Evolutionary conservation across 257 asterid species (phyloP).

Genomic region (Lycium barbarum): DNA sequence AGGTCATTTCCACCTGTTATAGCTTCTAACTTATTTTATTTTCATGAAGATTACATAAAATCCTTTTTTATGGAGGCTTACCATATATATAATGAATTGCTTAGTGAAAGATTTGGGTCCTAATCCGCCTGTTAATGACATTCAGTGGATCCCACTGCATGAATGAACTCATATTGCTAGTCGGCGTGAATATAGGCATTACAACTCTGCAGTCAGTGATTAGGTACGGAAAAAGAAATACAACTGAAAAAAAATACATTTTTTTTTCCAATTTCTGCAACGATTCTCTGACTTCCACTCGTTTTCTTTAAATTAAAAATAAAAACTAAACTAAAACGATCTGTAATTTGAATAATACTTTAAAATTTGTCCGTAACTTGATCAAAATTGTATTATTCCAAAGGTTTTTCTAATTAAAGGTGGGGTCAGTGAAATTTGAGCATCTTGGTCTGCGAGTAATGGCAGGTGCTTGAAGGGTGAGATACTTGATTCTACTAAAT

Average conservation of each 20-base stretch:
- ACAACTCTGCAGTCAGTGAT: conserved; percentile 31
- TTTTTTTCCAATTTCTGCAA: neutral
- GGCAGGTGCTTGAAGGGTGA: neutral
- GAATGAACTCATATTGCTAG: neutral
- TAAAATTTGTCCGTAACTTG: neutral
- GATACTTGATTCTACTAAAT: too few relatives aligned
- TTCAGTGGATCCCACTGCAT: conserved; percentile 29
- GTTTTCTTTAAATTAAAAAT: neutral
- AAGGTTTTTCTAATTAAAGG: neutral
- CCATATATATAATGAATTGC: neutral
- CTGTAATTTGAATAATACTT: neutral
- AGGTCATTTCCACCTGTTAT: too few relatives aligned
- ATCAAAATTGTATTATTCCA: neutral
- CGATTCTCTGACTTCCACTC: neutral
- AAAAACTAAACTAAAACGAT: neutral
- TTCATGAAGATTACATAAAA: too few relatives aligned
- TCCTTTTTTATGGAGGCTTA: too few relatives aligned
- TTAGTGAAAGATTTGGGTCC: neutral
- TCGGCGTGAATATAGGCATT: conserved; percentile 27
- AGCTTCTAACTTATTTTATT: too few relatives aligned
- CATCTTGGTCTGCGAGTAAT: neutral
- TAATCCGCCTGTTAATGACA: conserved; percentile 18
- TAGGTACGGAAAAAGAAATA: conserved; percentile 28
- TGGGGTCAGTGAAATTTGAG: neutral
- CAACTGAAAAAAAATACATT: neutral